Conservation (phyloP, 2,329 filamentous ascomycete species). For the Diaporthe vexans region DNA sequence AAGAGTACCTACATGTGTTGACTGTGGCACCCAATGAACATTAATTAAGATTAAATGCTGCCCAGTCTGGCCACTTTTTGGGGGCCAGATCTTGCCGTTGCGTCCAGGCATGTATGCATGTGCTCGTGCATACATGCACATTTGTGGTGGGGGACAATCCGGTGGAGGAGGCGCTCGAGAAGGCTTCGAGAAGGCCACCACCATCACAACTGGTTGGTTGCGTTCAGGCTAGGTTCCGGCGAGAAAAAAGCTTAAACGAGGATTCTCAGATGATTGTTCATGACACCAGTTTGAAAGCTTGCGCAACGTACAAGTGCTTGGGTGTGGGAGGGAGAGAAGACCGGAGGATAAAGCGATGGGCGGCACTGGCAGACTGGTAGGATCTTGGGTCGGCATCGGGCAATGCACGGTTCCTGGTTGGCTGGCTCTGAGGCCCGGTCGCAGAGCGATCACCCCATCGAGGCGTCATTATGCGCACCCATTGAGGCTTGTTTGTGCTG, state of each 20-base stretch:
- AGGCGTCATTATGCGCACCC: slow-evolving; percentile 30
- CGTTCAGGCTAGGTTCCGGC: slow-evolving; percentile 17
- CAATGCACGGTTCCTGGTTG: slow-evolving; percentile 26
- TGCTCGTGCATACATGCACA: neutral
- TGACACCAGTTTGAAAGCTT: slow-evolving; percentile 33
- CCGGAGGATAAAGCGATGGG: slow-evolving; percentile 1
- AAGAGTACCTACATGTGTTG: neutral
- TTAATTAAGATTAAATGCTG: neutral
- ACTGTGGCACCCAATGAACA: neutral
- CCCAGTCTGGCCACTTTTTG: neutral
- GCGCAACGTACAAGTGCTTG: slow-evolving; percentile 8
- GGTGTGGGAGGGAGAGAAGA: slow-evolving; percentile 11
- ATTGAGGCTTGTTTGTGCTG: slow-evolving; percentile 23
- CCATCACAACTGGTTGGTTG: neutral
- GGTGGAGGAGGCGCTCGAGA: neutral
- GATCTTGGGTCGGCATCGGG: slow-evolving; percentile 16
- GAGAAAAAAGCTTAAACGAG: slow-evolving; percentile 11
- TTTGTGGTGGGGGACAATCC: neutral
- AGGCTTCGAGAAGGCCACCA: slow-evolving; percentile 22
- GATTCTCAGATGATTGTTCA: slow-evolving; percentile 28
- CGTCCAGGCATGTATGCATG: neutral
- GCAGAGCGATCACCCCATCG: slow-evolving; percentile 29
- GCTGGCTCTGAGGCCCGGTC: slow-evolving; percentile 9
- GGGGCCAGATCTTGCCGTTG: slow-evolving; percentile 15
- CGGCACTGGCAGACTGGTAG: neutral